Conservation (phyloP, 78 protist genomes). For the Monosiga brevicollis region DNA sequence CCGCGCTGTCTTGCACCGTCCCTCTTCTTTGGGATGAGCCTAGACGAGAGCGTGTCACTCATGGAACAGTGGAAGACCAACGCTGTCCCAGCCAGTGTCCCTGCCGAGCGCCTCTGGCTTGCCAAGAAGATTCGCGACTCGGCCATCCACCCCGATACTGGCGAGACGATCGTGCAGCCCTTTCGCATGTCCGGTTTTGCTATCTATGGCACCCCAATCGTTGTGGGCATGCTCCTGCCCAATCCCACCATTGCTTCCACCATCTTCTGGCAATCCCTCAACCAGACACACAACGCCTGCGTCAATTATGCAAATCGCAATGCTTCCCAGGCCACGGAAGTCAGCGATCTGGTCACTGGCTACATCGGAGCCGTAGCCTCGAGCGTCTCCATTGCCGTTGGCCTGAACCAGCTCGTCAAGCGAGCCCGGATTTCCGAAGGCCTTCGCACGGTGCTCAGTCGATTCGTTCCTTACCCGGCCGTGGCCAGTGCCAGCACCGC, state of each 20-base stretch:
- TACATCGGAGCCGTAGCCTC: constrained; percentile 8
- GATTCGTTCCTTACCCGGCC: constrained; percentile 20
- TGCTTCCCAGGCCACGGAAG: background rate
- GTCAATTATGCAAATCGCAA: constrained; percentile 39
- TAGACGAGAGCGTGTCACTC: constrained; percentile 17
- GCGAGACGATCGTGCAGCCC: constrained; percentile 41
- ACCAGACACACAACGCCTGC: constrained; percentile 40
- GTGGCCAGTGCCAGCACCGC: constrained; percentile 2
- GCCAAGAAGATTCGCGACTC: constrained; percentile 56
- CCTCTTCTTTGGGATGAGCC: constrained; percentile 16
- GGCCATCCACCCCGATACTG: constrained; percentile 66
- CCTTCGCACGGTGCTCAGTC: background rate
- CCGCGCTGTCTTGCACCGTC: constrained; percentile 22
- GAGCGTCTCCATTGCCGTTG: background rate
- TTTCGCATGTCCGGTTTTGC: constrained; percentile 45
- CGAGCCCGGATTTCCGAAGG: background rate
- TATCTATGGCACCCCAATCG: constrained; percentile 3
- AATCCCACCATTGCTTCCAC: background rate
- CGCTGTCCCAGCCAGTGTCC: constrained; percentile 11
- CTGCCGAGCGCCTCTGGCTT: constrained; percentile 42
- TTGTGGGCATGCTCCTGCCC: constrained; percentile 34
- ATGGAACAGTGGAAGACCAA: constrained; percentile 42
- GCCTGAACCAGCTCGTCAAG: background rate
- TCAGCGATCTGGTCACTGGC: background rate
- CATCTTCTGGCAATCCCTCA: constrained; percentile 26